Conservation (phyloP, 345 rosid genomes). For the Ricinus communis region DNA sequence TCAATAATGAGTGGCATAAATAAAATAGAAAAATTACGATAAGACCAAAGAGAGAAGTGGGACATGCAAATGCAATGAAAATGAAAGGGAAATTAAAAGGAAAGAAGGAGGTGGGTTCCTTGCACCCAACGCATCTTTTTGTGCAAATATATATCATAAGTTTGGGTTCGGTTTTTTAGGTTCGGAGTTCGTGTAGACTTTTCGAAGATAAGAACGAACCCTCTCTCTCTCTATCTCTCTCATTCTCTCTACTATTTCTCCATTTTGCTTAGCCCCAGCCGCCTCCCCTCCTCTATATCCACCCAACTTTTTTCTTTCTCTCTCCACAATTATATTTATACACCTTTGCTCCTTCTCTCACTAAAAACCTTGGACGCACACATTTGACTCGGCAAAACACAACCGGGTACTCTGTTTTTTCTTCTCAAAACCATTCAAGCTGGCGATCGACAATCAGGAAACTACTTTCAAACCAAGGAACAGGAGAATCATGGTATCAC, state of each 20-base stretch:
- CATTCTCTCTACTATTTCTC: not conserved
- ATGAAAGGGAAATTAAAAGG: conserved; percentile 16
- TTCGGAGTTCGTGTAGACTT: conserved; percentile 16
- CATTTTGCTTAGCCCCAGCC: conserved; percentile 19
- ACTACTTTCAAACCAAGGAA: conserved; percentile 45
- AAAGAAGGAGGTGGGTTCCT: conserved; percentile 21
- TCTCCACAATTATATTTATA: not conserved
- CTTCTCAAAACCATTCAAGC: conserved; percentile 8
- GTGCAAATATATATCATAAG: conserved; percentile 12
- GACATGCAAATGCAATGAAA: conserved; percentile 14
- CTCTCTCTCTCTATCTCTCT: conserved; percentile 9
- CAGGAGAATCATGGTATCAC: conserved; percentile 57
- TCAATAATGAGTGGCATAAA: conserved; percentile 14
- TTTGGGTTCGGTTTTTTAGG: conserved; percentile 35
- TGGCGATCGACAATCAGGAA: conserved; percentile 55
- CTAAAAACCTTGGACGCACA: not conserved
- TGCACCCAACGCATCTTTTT: conserved; percentile 25
- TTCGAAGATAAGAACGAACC: conserved; percentile 36
- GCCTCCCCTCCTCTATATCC: conserved; percentile 17
- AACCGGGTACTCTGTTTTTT: conserved; percentile 20
- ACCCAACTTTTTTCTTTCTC: not conserved
- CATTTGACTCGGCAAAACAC: not conserved
- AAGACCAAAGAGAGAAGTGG: not conserved
- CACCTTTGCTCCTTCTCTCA: not conserved
- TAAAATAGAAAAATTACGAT: not conserved